Conservation (phyloP, 2,329 filamentous ascomycete genomes). For the Xylaria sp. region DNA sequence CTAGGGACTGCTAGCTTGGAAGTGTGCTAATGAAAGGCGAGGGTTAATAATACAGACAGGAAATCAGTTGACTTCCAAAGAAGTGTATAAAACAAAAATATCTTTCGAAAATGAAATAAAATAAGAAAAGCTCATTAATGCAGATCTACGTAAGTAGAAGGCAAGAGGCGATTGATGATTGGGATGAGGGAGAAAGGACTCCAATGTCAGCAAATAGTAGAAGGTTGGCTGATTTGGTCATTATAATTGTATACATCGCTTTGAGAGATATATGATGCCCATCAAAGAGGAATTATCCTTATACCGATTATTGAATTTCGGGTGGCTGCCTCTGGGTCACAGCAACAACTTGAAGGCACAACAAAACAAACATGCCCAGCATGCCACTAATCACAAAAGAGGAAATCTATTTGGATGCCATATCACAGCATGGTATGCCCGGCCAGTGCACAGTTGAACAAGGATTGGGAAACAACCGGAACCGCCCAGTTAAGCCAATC, state of each 20-base stretch:
- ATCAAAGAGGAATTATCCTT: neutral
- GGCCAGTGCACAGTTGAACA: neutral
- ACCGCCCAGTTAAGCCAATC: neutral
- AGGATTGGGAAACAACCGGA: neutral
- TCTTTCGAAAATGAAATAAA: too few relatives aligned
- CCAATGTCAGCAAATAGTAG: too few relatives aligned
- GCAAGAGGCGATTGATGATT: too few relatives aligned
- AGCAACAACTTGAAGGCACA: neutral
- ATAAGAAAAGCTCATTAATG: too few relatives aligned
- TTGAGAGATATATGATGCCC: neutral
- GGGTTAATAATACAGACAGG: too few relatives aligned
- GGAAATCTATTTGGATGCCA: conserved; percentile 32
- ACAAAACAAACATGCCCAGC: neutral
- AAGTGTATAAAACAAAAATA: too few relatives aligned
- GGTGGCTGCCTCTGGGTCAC: neutral
- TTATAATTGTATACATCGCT: neutral
- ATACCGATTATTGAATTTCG: too few relatives aligned
- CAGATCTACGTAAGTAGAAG: too few relatives aligned
- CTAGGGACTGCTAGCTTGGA: too few relatives aligned
- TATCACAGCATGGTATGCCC: neutral
- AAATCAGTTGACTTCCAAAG: too few relatives aligned
- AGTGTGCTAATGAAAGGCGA: too few relatives aligned
- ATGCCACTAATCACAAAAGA: conserved; percentile 26
- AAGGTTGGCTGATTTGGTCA: too few relatives aligned
- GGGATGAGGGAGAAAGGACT: neutral